Evolutionary conservation across 2,329 filamentous ascomycete species (phyloP).

Genomic region (Ophiostoma angusticollis): DNA sequence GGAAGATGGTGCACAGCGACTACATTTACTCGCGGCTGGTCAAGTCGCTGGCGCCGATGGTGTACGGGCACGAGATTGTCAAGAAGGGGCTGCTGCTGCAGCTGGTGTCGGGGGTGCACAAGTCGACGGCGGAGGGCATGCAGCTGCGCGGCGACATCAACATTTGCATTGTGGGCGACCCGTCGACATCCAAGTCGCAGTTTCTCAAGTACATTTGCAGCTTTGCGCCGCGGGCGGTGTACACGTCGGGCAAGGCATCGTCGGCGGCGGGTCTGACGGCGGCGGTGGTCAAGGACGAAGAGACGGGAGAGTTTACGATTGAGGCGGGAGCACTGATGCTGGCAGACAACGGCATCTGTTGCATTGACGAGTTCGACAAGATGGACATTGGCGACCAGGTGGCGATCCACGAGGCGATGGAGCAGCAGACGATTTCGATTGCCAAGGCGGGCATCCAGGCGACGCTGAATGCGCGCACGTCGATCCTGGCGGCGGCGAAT

Average conservation of each 20-base stretch:
- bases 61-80: slow-evolving; percentile 93
- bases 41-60: slow-evolving; percentile 88
- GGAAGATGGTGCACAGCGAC: slow-evolving; percentile 85
- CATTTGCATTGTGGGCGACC: slow-evolving; percentile 95
- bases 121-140: slow-evolving; percentile 88
- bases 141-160: slow-evolving; percentile 94
- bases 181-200: slow-evolving; percentile 93
- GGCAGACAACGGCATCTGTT: slow-evolving; percentile 91
- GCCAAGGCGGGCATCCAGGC: slow-evolving; percentile 98
- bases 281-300: slow-evolving; percentile 93
- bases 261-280: slow-evolving; percentile 95
- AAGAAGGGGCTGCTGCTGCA: slow-evolving; percentile 94
- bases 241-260: slow-evolving; percentile 94
- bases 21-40: slow-evolving; percentile 91
- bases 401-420: slow-evolving; percentile 99
- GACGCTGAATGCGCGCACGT: slow-evolving; percentile 88
- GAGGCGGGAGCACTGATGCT: slow-evolving; percentile 97
- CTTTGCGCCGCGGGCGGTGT: slow-evolving; percentile 90
- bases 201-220: slow-evolving; percentile 97
- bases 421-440: slow-evolving; percentile 98
- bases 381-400: slow-evolving; percentile 98
- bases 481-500: slow-evolving; percentile 91
- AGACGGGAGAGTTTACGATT: slow-evolving; percentile 97
- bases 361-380: slow-evolving; percentile 99
- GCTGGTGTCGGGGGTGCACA: slow-evolving; percentile 89